Percentiles rank a stretch among this genome's conserved stretches.
phyloP scores from a whole-genome alignment of 208 protist species.

The Trypanosoma scelopori region DNA sequence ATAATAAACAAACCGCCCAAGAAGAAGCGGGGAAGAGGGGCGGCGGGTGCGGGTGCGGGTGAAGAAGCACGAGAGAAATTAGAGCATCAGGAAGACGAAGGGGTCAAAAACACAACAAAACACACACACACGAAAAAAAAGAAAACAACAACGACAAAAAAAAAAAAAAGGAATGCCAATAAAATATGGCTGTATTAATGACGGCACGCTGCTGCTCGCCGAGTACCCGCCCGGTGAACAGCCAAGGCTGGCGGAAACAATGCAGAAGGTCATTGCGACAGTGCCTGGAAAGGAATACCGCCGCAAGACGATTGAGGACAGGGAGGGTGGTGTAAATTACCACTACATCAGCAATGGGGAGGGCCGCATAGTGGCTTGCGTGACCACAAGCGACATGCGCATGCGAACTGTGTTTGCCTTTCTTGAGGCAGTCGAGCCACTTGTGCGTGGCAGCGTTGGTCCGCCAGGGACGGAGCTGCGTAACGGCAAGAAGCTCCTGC shows the following conservation, averaged over 20 bases:
- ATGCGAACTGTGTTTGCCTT: slow-evolving; percentile 91
- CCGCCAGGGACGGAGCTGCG: slow-evolving; percentile 64
- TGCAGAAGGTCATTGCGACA: slow-evolving; percentile 89
- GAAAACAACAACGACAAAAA: neutral
- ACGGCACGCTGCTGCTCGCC: slow-evolving; percentile 72
- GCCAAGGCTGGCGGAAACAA: slow-evolving; percentile 75
- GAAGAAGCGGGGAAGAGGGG: no score
- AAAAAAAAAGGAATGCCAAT: slow-evolving; percentile 63
- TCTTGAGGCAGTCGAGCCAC: slow-evolving; percentile 87
- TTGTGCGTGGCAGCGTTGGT: slow-evolving; percentile 56
- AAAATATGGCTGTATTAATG: slow-evolving; percentile 91
- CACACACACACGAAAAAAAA: neutral
- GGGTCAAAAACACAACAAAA: no score
- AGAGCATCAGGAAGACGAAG: no score
- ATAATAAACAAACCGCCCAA: no score
- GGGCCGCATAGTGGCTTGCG: slow-evolving; percentile 85
- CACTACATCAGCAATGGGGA: slow-evolving; percentile 92
- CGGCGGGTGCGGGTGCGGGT: no score
- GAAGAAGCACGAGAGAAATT: no score
- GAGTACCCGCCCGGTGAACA: slow-evolving; percentile 79
- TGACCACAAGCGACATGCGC: slow-evolving; percentile 85
- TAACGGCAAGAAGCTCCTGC: slow-evolving; percentile 90
- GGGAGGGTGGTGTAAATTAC: slow-evolving; percentile 89
- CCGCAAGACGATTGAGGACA: slow-evolving; percentile 89
- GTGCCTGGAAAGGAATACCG: slow-evolving; percentile 85